phyloP scores from a whole-genome alignment of 805 yeast species.

The Lipomyces kockii region DNA sequence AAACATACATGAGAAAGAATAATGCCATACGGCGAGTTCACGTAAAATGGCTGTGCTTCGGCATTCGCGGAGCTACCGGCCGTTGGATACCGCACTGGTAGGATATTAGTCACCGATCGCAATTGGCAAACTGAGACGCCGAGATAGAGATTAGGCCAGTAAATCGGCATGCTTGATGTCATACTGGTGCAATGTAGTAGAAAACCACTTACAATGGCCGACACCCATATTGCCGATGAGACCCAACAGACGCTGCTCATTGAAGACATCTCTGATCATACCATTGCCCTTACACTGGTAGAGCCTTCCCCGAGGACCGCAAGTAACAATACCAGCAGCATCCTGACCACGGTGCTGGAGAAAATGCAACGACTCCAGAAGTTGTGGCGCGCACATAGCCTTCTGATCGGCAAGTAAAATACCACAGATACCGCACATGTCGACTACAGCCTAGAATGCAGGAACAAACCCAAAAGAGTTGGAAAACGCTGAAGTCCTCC shows the following conservation, averaged over 20 bases:
- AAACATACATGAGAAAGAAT: conserved; percentile 65
- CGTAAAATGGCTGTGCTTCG: conserved; percentile 98
- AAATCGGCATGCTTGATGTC: not conserved
- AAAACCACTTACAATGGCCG: conserved; percentile 57
- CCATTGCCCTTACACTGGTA: conserved; percentile 99
- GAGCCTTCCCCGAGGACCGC: conserved; percentile 89
- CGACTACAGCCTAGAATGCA: not conserved
- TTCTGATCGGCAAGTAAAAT: conserved; percentile 77
- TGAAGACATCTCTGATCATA: conserved; percentile 97
- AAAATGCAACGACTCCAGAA: conserved; percentile 89
- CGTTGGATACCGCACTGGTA: conserved; percentile 81
- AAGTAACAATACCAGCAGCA: conserved; percentile 98
- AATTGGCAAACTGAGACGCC: not conserved
- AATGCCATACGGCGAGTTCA: conserved; percentile 95
- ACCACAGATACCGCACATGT: conserved; percentile 96
- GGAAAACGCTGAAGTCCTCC: not conserved
- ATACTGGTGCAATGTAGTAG: not conserved
- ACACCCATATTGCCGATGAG: conserved; percentile 94
- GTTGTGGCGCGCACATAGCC: conserved; percentile 80
- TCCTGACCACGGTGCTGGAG: conserved; percentile 98
- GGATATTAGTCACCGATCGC: conserved; percentile 1
- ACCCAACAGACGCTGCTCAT: conserved; percentile 74
- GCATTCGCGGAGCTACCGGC: conserved; percentile 95
- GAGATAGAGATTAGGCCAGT: not conserved
- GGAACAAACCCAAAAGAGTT: not conserved